Percentiles rank a stretch among this genome's conserved stretches.
Evolutionary conservation across 1,139 yeast genomes (phyloP).

Genomic region (Hansenula anomala): DNA sequence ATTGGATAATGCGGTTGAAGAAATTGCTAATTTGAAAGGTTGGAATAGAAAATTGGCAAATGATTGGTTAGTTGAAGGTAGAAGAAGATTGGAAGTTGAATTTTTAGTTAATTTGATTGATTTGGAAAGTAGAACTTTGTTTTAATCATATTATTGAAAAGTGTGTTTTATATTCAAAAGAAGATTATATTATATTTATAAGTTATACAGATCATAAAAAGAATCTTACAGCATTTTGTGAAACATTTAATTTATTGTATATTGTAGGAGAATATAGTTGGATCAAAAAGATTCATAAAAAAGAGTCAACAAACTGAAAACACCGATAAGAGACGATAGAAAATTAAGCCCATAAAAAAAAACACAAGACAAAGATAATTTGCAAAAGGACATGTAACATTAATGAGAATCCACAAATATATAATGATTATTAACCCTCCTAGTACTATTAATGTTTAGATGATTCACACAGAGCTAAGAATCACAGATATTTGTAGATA

Average conservation of each 20-base stretch:
- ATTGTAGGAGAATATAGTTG: too few relatives aligned
- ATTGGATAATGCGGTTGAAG: slow-evolving; percentile 86
- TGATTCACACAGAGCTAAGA: background rate
- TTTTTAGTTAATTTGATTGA: slow-evolving; percentile 55
- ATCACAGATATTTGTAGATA: too few relatives aligned
- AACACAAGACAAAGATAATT: background rate
- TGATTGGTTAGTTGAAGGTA: slow-evolving; percentile 87
- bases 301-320: background rate
- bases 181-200: too few relatives aligned
- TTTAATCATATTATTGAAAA: slow-evolving; percentile 3
- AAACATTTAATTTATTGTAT: too few relatives aligned
- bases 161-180: too few relatives aligned
- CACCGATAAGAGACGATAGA: slow-evolving; percentile 1
- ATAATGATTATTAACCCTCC: too few relatives aligned
- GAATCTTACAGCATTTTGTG: too few relatives aligned
- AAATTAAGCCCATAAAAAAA: background rate
- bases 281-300: too few relatives aligned
- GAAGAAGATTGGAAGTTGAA: slow-evolving; percentile 85
- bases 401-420: too few relatives aligned
- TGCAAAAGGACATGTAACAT: too few relatives aligned
- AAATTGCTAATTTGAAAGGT: slow-evolving; percentile 84
- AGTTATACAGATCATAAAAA: too few relatives aligned
- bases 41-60: slow-evolving; percentile 89
- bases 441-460: too few relatives aligned
- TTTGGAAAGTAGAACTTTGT: slow-evolving; percentile 31